Evolutionary conservation across 371 early-diverging fungal species (phyloP), one percentile per base, ranked within the genome.

Genomic region (Haplosporangium sp.): DNA sequence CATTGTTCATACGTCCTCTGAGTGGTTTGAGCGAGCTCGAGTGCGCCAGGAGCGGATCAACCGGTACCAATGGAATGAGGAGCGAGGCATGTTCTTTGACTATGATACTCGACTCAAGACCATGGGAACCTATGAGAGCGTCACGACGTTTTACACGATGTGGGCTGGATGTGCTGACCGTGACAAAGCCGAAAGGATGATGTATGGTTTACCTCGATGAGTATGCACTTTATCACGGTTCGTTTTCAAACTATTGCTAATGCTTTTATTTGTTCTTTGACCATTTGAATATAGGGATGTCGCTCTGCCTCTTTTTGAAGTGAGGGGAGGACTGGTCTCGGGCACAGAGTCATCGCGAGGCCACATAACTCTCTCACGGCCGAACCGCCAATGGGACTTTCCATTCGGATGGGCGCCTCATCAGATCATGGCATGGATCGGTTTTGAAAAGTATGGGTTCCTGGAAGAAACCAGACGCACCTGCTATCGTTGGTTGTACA

Each of bases 341-440:
- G 75, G 75, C 0, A 69, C 75, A 58, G 75, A 74, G 41, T 43
- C 42, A 0, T 74, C 75, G 8, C 41, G 75, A 0, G 75, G 75
- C 2, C 16, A 62, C 14, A 74, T 74, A 41, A 69, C 75, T 0
- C 52, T 74, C 2, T 42, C 97, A 95, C 85, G 99, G 20, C 98
- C 98, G 29, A 95, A 95, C 69, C 91, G 98, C 43, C 99, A 98
- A 73, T 98, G 98, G 98, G 98, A 98, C 74, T 96, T 91, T 69
- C 96, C 95, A 0, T 96, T 90, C 69, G 96, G 99, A 10, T 98
- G 99, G 99, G 97, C 97, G 23, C 99, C 99, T 52, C 98, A 98
- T 83, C 99, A 98, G 81, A 98, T 98, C 53, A 84, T 98, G 75
- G 93, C 97, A 1, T 98, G 99, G 99, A 85, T 89, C 64, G 98